phyloP scores from a whole-genome alignment of 768 basidiomycete species.

The Mycena vitilis region DNA sequence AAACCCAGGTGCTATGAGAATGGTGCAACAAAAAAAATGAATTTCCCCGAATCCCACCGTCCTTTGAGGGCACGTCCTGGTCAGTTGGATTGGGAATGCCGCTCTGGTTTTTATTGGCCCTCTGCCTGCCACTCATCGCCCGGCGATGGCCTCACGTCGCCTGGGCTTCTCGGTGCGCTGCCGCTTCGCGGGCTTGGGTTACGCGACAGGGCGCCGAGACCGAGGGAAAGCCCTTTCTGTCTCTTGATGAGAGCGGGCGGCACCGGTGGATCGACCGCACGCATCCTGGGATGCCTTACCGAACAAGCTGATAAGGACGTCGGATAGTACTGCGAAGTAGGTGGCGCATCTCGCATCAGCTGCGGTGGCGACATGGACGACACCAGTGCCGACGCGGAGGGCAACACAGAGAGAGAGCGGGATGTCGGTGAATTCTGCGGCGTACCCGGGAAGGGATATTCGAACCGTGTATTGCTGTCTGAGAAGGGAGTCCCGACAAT shows the following conservation, averaged over 20 bases:
- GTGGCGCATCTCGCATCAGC: conserved; percentile 28
- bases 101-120: not conserved
- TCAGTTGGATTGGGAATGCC: not conserved
- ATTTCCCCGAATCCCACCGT: conserved; percentile 3
- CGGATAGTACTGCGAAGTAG: conserved; percentile 30
- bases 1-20: conserved; percentile 19
- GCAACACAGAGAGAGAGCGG: conserved; percentile 24
- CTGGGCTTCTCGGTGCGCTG: conserved; percentile 17
- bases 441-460: conserved; percentile 34
- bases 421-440: conserved; percentile 29
- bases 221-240: conserved; percentile 30
- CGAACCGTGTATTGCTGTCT: conserved; percentile 31
- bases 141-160: conserved; percentile 16
- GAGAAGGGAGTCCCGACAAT: conserved; percentile 36
- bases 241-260: conserved; percentile 33
- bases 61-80: conserved; percentile 4
- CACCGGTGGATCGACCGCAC: conserved; percentile 30
- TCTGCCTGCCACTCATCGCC: conserved; percentile 17
- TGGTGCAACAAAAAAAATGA: conserved; percentile 3
- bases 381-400: conserved; percentile 17
- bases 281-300: conserved; percentile 36
- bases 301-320: conserved; percentile 35
- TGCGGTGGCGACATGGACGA: conserved; percentile 32
- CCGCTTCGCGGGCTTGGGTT: conserved; percentile 28
- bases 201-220: conserved; percentile 24